Base-by-base conservation (phyloP, 345 rosid genomes). In the Rhizophora apiculata region DNA sequence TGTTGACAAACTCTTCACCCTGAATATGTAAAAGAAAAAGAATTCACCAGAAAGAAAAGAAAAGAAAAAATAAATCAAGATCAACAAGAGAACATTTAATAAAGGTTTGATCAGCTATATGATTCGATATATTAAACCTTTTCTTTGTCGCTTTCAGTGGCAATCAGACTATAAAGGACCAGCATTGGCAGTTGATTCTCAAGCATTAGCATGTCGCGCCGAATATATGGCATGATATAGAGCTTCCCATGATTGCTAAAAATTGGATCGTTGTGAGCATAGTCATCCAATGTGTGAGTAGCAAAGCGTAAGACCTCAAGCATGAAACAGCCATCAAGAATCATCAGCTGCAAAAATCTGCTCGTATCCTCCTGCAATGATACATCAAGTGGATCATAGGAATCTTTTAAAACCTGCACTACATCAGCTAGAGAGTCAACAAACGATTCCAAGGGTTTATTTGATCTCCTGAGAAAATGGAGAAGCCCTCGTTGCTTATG, bases 321-420 rank as follows among this genome's bases (percentile, higher is more conserved):
- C 87, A 83, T 77, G 74, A 85, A 85, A 55, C 82, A 85, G 2
- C 89, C 84, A 53, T 85, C 89, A 8, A 78, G 68, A 61, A 83
- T 78, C 89, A 81, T 85, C 74, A 85, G 22, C 62, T 72, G 70
- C 66, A 85, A 65, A 60, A 83, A 77, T 22, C 54, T 37, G 5
- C 7, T 24, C 1, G 67, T 24, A 30, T 73, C 68, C 1, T 73
- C 46, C 7, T 64, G 57, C 85, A 84, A 85, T 18, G 53, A 15
- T 2, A 5, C 29, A 53, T 57, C 74, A 43, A 83, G 76, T 20
- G 55, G 67, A 31, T 74, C 76, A 18, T 85, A 85, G 6, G 71
- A 65, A 18, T 70, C 82, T 62, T 60, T 72, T 21, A 81, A 39
- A 22, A 63, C 61, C 37, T 67, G 70, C 59, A 68, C 63, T 8